Evolutionary conservation across 225 moss, liverwort and hornwort species (phyloP).

Genomic region (Thuidium tamariscinum): DNA sequence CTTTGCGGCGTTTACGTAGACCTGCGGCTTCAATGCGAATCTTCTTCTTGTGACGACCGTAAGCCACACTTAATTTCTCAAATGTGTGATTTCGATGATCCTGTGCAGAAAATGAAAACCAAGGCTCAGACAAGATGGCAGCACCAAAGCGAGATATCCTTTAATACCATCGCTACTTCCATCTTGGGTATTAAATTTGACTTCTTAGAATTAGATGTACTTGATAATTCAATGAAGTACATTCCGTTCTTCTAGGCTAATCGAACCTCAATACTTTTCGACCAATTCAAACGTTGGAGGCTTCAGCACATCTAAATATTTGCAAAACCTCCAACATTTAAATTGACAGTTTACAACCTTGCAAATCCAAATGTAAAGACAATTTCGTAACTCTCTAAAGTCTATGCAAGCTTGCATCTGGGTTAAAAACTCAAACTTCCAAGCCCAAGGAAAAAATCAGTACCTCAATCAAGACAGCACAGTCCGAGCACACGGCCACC

Average conservation of each 20-base stretch:
- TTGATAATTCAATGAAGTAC: not conserved
- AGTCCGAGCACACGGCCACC: constrained; percentile 63
- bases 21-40: constrained; percentile 63
- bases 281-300: not conserved
- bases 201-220: not conserved
- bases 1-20: constrained; percentile 47
- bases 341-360: not conserved
- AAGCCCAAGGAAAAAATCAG: not conserved
- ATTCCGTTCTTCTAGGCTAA: not conserved
- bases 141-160: not conserved
- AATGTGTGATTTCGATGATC: constrained; percentile 57
- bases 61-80: constrained; percentile 56
- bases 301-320: not conserved
- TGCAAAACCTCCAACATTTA: not conserved
- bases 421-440: not conserved
- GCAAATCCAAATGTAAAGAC: not conserved
- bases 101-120: constrained; percentile 9
- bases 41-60: constrained; percentile 64
- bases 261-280: not conserved
- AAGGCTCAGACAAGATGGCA: not conserved
- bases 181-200: not conserved
- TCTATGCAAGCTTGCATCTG: not conserved
- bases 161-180: not conserved
- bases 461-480: constrained; percentile 63
- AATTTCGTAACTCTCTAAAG: too few relatives aligned